A percentile compares a stretch with the other conserved stretches of the same genome.
These are phyloP conservation scores for Aspergillus tamarii DNA, from an alignment of 2,329 filamentous ascomycete genomes.

Conservation along the genomic window DNA sequence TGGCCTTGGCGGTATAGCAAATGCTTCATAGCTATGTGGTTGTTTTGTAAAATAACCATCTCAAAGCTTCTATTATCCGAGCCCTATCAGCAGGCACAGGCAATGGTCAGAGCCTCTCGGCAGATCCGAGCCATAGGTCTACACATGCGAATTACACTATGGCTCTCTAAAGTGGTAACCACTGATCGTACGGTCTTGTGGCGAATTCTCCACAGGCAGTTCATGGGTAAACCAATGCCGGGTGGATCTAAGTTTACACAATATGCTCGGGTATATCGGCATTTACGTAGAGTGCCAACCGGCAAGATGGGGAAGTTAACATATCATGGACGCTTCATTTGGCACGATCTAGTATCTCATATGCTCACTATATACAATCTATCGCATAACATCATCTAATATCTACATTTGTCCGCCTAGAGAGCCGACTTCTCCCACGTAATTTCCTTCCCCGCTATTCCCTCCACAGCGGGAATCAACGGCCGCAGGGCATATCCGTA, in stretches of 20 bases:
- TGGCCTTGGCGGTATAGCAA: too few relatives aligned
- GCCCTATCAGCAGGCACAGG: background rate
- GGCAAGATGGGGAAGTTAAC: background rate
- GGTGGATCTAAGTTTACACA: background rate
- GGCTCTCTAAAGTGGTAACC: background rate
- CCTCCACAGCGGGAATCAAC: conserved; percentile 38
- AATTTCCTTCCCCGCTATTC: conserved; percentile 42
- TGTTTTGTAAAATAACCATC: too few relatives aligned
- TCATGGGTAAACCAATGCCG: background rate
- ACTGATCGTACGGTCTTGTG: background rate
- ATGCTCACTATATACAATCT: conserved; percentile 1
- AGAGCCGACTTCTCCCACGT: conserved; percentile 28
- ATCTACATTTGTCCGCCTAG: background rate
- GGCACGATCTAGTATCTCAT: background rate
- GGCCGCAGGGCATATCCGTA: conserved; percentile 64
- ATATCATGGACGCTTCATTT: background rate
- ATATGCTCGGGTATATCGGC: background rate
- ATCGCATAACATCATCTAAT: background rate
- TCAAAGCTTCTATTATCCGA: too few relatives aligned
- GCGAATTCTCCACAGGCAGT: background rate
- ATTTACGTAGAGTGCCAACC: background rate
- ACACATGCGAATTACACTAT: background rate
- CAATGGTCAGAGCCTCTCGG: background rate
- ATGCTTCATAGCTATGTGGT: too few relatives aligned
- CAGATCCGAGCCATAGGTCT: background rate